phyloP scores from a whole-genome alignment of 2,329 filamentous ascomycete genomes.

The Colletotrichum australisinense region DNA sequence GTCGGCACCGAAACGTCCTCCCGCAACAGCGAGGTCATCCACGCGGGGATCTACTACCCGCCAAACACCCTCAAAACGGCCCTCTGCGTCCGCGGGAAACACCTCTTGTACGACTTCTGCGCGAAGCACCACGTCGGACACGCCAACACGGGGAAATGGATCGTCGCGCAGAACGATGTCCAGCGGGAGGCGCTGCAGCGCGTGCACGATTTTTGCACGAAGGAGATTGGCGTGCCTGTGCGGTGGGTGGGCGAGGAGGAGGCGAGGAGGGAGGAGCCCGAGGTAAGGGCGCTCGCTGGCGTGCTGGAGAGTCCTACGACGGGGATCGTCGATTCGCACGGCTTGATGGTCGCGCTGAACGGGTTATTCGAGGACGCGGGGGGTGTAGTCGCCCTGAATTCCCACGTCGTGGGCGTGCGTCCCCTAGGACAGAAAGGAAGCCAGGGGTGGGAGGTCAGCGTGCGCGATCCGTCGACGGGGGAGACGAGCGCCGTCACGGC shows the following conservation, averaged over 20 bases:
- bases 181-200: constrained; percentile 74
- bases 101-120: constrained; percentile 85
- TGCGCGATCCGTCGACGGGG: constrained; percentile 57
- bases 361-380: constrained; percentile 82
- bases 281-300: constrained; percentile 76
- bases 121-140: constrained; percentile 73
- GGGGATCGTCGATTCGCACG: constrained; percentile 90
- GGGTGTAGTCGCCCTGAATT: constrained; percentile 78
- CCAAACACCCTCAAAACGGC: constrained; percentile 79
- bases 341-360: constrained; percentile 83
- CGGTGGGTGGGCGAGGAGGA: constrained; percentile 75
- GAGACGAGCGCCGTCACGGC: constrained; percentile 72
- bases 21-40: constrained; percentile 95
- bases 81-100: constrained; percentile 82
- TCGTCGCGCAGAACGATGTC: constrained; percentile 83
- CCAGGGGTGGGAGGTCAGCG: constrained; percentile 76
- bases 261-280: constrained; percentile 75
- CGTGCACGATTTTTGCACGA: constrained; percentile 58
- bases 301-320: constrained; percentile 88
- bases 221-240: constrained; percentile 70
- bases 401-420: constrained; percentile 70
- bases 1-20: constrained; percentile 89
- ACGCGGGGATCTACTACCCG: constrained; percentile 93
- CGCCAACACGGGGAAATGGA: constrained; percentile 88
- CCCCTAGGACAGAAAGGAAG: constrained; percentile 60